A percentile compares a stretch with the other conserved stretches of the same genome.
phyloP scores from a whole-genome alignment of 257 asterid genomes.

The Osmanthus fragrans region DNA sequence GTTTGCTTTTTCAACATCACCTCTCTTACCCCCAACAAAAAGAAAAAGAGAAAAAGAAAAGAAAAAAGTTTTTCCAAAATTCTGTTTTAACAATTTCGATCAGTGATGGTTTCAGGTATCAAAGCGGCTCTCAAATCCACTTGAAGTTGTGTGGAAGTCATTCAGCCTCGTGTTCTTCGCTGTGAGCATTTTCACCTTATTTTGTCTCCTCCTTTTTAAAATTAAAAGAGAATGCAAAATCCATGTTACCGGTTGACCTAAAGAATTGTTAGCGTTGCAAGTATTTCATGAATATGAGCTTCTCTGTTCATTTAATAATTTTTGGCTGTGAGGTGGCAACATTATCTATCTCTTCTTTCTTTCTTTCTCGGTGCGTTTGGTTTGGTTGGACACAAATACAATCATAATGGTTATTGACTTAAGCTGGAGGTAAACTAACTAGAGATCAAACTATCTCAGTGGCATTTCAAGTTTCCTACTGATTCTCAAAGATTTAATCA shows the following conservation, averaged over 20 bases:
- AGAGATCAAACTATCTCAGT: background rate
- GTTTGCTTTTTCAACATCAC: background rate
- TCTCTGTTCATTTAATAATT: background rate
- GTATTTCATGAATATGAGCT: background rate
- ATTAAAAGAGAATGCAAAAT: background rate
- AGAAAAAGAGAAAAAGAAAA: too few relatives aligned
- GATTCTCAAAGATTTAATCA: background rate
- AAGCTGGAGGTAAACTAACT: background rate
- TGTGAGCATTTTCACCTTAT: conserved; percentile 54
- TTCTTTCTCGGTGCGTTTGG: background rate
- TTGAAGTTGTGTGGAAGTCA: conserved; percentile 87
- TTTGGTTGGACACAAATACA: background rate
- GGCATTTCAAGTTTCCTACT: background rate
- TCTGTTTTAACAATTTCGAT: background rate
- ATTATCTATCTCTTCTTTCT: background rate
- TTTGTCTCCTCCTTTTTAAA: background rate
- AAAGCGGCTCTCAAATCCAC: conserved; percentile 69
- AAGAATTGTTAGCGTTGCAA: background rate
- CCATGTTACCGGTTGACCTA: background rate
- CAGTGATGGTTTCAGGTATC: conserved; percentile 50
- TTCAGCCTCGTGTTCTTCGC: conserved; percentile 96
- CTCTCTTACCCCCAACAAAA: background rate
- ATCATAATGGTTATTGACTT: background rate
- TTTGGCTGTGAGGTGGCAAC: background rate
- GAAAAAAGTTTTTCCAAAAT: background rate